A percentile compares a stretch with the other conserved stretches of the same genome.
phyloP scores from a whole-genome alignment of 2,329 filamentous ascomycete species.

The Nigrospora oryzae region DNA sequence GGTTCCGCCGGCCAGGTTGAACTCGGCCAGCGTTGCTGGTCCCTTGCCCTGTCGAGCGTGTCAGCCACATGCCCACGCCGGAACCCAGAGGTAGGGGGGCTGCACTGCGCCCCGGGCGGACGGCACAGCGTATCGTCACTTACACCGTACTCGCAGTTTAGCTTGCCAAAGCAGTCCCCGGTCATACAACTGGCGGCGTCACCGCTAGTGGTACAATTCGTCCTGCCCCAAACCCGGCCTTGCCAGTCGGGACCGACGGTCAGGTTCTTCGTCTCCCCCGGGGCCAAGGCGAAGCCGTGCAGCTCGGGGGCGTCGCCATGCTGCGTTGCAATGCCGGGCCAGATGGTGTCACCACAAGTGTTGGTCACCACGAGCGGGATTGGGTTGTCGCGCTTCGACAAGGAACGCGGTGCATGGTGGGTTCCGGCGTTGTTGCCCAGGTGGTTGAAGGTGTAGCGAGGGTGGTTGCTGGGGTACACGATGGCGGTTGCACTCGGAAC shows the following conservation, averaged over 20 bases:
- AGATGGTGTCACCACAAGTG: constrained; percentile 61
- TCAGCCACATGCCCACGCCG: constrained; percentile 1
- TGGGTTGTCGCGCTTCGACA: constrained; percentile 18
- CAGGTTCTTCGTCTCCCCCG: constrained; percentile 50
- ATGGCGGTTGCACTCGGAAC: constrained; percentile 9
- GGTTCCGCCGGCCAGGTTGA: constrained; percentile 62
- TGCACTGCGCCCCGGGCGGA: neutral
- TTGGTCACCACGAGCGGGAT: constrained; percentile 63
- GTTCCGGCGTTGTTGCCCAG: constrained; percentile 11
- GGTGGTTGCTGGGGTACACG: constrained; percentile 20
- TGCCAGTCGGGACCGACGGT: constrained; percentile 69
- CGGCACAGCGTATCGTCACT: constrained; percentile 20
- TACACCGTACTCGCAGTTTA: constrained; percentile 64
- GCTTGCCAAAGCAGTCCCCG: constrained; percentile 65
- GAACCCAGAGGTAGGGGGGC: neutral
- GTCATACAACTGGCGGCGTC: constrained; percentile 63
- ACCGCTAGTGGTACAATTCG: constrained; percentile 70
- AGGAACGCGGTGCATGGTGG: constrained; percentile 11
- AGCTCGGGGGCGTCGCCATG: constrained; percentile 57
- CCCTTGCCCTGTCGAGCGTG: constrained; percentile 48
- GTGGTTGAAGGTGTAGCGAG: constrained; percentile 19
- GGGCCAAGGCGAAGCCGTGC: constrained; percentile 59
- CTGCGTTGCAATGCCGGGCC: constrained; percentile 69
- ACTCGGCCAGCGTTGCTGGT: constrained; percentile 72
- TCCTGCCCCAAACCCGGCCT: constrained; percentile 74